Evolutionary conservation across 2,329 filamentous ascomycete species (phyloP).

Genomic region (Fusarium drepaniforme): DNA sequence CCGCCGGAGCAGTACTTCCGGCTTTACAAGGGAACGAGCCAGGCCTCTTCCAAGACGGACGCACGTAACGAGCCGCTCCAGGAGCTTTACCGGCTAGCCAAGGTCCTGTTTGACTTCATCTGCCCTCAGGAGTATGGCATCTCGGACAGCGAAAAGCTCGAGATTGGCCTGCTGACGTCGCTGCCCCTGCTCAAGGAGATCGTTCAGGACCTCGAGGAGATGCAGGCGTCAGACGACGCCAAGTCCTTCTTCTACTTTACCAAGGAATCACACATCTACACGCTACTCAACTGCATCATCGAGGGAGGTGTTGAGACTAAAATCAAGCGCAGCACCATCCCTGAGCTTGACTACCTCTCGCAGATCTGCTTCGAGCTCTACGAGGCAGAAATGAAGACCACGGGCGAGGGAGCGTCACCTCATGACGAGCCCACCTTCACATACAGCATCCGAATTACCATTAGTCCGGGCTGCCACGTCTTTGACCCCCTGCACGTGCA

Average conservation of each 20-base stretch:
- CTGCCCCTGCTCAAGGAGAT: conserved; percentile 96
- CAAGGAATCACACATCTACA: conserved; percentile 99
- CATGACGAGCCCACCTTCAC: conserved; percentile 80
- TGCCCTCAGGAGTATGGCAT: conserved; percentile 99
- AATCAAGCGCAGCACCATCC: conserved; percentile 94
- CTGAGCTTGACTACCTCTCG: conserved; percentile 95
- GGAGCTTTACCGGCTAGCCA: conserved; percentile 92
- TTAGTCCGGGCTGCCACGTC: conserved; percentile 95
- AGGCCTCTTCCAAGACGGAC: conserved; percentile 80
- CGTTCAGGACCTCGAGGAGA: conserved; percentile 95
- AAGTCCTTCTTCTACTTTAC: conserved; percentile 99
- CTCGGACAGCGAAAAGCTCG: conserved; percentile 94
- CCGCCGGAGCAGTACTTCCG: conserved; percentile 86
- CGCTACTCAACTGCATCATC: conserved; percentile 95
- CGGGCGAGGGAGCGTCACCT: conserved; percentile 50
- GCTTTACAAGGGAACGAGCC: conserved; percentile 82
- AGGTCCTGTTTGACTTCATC: conserved; percentile 97
- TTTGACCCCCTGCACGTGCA: conserved; percentile 97
- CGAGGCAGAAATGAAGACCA: conserved; percentile 83
- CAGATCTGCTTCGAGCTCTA: conserved; percentile 99
- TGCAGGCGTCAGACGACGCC: conserved; percentile 93
- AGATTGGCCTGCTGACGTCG: conserved; percentile 95
- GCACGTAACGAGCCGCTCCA: conserved; percentile 88
- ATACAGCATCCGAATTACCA: conserved; percentile 96
- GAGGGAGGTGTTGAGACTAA: conserved; percentile 98